phyloP scores from a whole-genome alignment of 2,329 filamentous ascomycete species.

The Neophaeococcomyces aloes region DNA sequence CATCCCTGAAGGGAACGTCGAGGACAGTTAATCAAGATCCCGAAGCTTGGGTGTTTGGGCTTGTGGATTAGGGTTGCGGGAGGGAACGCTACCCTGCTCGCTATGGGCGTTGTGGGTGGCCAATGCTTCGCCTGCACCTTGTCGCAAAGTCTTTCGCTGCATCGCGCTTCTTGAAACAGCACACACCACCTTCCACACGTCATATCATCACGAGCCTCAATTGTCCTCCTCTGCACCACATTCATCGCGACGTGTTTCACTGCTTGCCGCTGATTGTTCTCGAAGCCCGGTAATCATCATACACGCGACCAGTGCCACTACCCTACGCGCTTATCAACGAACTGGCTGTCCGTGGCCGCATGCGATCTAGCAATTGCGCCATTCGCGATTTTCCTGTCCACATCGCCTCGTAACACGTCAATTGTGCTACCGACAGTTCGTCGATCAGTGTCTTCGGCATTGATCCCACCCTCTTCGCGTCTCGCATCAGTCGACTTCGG shows the following conservation, averaged over 20 bases:
- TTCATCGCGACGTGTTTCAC: not conserved
- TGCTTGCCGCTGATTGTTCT: not conserved
- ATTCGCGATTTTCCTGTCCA: too few species aligned
- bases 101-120: too few species aligned
- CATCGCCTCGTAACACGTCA: not conserved
- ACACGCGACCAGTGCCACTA: not conserved
- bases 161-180: conserved; percentile 8
- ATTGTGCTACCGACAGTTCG: not conserved
- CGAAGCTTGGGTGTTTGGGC: too few species aligned
- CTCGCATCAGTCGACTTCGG: conserved; percentile 1
- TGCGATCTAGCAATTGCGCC: not conserved
- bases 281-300: not conserved
- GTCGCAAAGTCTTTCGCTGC: not conserved
- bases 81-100: too few species aligned
- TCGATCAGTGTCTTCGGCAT: not conserved
- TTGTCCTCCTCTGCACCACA: not conserved
- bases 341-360: not conserved
- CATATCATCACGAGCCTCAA: conserved; percentile 1
- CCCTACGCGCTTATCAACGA: not conserved
- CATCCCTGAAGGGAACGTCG: too few species aligned
- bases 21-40: too few species aligned
- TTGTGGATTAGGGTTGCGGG: too few species aligned
- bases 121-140: too few species aligned
- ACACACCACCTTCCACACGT: conserved; percentile 1
- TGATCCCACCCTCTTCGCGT: not conserved